These are phyloP conservation scores for Basipetospora chlamydospora DNA, from an alignment of 2,329 filamentous ascomycete species.

Conservation along the genomic window DNA sequence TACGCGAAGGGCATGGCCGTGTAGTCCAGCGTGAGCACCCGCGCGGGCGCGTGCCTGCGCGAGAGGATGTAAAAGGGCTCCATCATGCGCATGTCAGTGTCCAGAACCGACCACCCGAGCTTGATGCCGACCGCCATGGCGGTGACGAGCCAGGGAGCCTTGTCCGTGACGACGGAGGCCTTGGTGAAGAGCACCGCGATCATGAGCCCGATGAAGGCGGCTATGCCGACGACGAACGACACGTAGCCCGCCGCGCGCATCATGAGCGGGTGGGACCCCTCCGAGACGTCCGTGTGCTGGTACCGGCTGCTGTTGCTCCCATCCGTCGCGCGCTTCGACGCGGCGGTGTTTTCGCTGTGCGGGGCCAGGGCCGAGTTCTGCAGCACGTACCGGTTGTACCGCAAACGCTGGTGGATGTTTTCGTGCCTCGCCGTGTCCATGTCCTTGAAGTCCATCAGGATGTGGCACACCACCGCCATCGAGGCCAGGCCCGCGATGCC, in stretches of 20 bases:
- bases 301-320: constrained; percentile 17
- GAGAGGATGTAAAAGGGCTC: constrained; percentile 62
- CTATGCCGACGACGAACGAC: constrained; percentile 43
- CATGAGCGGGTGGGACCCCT: constrained; percentile 57
- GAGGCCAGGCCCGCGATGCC: constrained; percentile 61
- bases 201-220: constrained; percentile 41
- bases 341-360: constrained; percentile 34
- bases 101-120: constrained; percentile 52
- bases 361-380: constrained; percentile 58
- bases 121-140: constrained; percentile 51
- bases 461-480: constrained; percentile 61
- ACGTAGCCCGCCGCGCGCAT: constrained; percentile 44
- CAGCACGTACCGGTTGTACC: constrained; percentile 50
- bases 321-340: constrained; percentile 23
- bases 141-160: constrained; percentile 51
- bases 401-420: constrained; percentile 54
- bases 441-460: constrained; percentile 59
- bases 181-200: constrained; percentile 47
- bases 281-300: constrained; percentile 32
- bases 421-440: constrained; percentile 53
- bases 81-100: constrained; percentile 56
- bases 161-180: constrained; percentile 40
- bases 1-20: constrained; percentile 56
- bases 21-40: constrained; percentile 57
- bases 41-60: constrained; percentile 47